Base-by-base conservation (phyloP, 305 asterid species). In the Rubia tinctorum region DNA sequence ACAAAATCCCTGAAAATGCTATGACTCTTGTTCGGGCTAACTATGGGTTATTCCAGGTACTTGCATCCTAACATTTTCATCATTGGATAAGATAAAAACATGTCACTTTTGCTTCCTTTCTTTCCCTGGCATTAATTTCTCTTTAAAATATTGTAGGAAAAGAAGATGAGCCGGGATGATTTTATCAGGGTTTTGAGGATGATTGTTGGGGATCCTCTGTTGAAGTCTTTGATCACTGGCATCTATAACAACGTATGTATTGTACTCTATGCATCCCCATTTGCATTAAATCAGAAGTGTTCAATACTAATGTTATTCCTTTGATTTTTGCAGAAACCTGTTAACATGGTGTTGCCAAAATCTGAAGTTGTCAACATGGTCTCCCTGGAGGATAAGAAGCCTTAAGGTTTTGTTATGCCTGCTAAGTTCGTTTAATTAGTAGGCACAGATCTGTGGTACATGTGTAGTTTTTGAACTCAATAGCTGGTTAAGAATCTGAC, bases 171-270 rank as follows among this genome's bases (percentile, higher is more conserved):
- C 70, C 83, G 97, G 68, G 95, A 83, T 44, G 88, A 85, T 55
- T 90, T 92, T 72, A 82, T 92, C 71, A 82, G 69, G 69, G 86
- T 77, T 79, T 76, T 92, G 84, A 85, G 97, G 86, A 75, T 80
- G 75, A 83, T 84, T 66, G 91, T 90, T 73, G 97, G 97, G 10
- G 97, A 92, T 82, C 80, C 77, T 71, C 47, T 92, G 78, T 76
- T 92, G 77, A 85, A 80, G 85, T 82, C 90, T 30, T 84, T 87
- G 2, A 80, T 92, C 75, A 82, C 89, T 27, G 79, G 82, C 79
- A 92, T 90, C 74, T 90, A 88, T 80, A 7, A 82, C 82, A 83
- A 85, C 92, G 95, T 86, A 76, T 71, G 80, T 25, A 13, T 23
- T n/a, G 45, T 3, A 22, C 0, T 39, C 6, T 71, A 1, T 22